Evolutionary conservation across 192 early-diverging fungal genomes (phyloP), one percentile per base, ranked within the genome.

Genomic region (Phycomyces nitens): DNA sequence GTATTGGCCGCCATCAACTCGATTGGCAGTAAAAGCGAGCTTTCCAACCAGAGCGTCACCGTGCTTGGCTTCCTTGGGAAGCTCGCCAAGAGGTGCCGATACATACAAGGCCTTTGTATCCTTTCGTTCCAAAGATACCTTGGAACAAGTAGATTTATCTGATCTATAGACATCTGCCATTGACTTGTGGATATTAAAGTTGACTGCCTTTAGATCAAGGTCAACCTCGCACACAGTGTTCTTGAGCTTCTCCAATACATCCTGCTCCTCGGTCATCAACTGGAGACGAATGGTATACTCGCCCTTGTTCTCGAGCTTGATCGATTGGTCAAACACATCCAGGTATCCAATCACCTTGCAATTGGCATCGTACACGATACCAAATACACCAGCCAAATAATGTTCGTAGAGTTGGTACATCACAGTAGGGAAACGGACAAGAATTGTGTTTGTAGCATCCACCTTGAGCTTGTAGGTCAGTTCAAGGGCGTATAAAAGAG

Each of bases 241-340:
- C 50, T 84, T 85, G n/a, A 94, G 79, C 39, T 88, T 84, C 14
- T 94, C 90, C n/a, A 98, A 80, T 0, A 84, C 68, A 59, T 82
- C 82, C 26, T 90, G 72, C 12, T 66, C 80, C 53, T 85, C 77
- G 22, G 89, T 88, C 23, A 85, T 76, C 15, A 99, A 63, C 76
- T 94, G 94, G 29, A 86, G 88, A 22, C 86, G 88, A 24, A 96
- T 74, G 3, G 83, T 82, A 72, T 97, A 97, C 47, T 92, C 92
- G 27, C 97, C 97, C 71, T 85, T 83, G 62, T 82, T 80, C 22
- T 74, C 66, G 9, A 99, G 67, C 41, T 88, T 88, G 20, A 92
- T 62, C 0, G 62, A 66, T 56, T 86, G 87, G 23, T 89, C 67
- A 70, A 93, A 95, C 23, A 89, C 81, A 76, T 91, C 91, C 51